Evolutionary conservation across 2,329 filamentous ascomycete species (phyloP).

Genomic region (Sarocladium strictum): DNA sequence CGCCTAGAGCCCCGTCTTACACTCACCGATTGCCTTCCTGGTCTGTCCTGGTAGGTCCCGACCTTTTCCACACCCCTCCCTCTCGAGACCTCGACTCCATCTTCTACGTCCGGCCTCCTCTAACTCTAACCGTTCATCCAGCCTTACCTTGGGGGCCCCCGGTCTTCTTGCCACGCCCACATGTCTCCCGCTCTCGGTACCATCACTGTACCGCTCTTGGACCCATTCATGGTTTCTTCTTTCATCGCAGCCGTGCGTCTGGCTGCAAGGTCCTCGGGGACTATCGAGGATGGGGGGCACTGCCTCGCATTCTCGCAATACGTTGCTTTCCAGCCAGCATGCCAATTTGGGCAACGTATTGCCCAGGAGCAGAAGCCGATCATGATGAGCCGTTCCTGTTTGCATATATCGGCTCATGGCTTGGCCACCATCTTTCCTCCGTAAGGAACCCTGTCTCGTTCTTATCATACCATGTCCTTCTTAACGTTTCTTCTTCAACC

Average conservation of each 20-base stretch:
- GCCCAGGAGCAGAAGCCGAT: not conserved
- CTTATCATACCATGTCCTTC: not conserved
- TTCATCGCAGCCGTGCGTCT: not conserved
- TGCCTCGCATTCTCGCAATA: not conserved
- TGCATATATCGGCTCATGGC: constrained; percentile 6
- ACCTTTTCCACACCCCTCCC: not conserved
- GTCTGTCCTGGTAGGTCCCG: not conserved
- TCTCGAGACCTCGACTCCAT: too few relatives aligned
- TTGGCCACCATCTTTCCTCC: not conserved
- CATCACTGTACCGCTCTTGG: not conserved
- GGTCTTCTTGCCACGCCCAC: too few relatives aligned
- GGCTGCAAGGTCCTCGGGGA: not conserved
- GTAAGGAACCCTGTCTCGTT: not conserved
- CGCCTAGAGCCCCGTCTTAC: not conserved
- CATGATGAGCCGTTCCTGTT: not conserved
- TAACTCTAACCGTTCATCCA: not conserved
- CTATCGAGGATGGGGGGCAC: not conserved
- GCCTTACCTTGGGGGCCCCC: too few relatives aligned
- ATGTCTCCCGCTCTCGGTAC: not conserved
- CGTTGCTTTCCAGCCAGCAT: not conserved
- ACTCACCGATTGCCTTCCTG: not conserved
- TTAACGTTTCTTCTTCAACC: not conserved
- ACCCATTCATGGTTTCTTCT: not conserved
- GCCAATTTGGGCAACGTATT: not conserved
- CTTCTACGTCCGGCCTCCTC: too few relatives aligned